Base-by-base conservation (phyloP, 257 asterid species). In the Cinchona pubescens region DNA sequence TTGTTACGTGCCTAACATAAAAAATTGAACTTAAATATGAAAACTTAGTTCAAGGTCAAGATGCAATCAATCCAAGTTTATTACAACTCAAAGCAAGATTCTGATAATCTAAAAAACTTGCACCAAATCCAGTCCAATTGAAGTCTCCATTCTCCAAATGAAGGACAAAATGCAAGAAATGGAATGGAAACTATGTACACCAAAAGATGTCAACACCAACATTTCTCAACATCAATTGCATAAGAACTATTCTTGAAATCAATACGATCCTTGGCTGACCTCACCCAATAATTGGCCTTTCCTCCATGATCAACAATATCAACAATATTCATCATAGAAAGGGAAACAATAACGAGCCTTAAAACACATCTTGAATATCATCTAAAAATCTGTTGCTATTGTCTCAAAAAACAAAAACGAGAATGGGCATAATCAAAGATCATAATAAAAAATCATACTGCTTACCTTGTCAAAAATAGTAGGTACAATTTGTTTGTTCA, bases 391-490 rank as follows among this genome's bases (percentile, higher is more conserved):
- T 69, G 62, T 3, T 48, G 61, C 32, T 19, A 32, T 48, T 48
- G 32, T 40, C 45, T 42, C 13, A 40, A 40, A 40, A 40, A 40
- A 40, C 45, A 40, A 40, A 40, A 40, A 40, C 45, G 45, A 40
- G 45, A 40, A 40, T 40, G 45, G 45, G 45, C 45, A 40, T 40
- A 40, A 40, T 40, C 45, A 40, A 40, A 40, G 45, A 40, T 40
- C 45, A 40, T 40, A 40, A 40, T 40, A 40, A 40, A 40, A 40
- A 40, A 40, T 38, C 23, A 23, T 37, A 30, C 42, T 38, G 16
- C 81, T 81, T 88, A 92, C 98, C 97, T 94, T 90, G 84, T 94
- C 98, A 85, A 92, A 92, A 71, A 82, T n/a, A n/a, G n/a, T 92
- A 61, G 97, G 97, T 80, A 92, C 53, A 45, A 94, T 90, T 81